phyloP scores from a whole-genome alignment of 768 basidiomycete genomes.

The Collybiopsis confluens region DNA sequence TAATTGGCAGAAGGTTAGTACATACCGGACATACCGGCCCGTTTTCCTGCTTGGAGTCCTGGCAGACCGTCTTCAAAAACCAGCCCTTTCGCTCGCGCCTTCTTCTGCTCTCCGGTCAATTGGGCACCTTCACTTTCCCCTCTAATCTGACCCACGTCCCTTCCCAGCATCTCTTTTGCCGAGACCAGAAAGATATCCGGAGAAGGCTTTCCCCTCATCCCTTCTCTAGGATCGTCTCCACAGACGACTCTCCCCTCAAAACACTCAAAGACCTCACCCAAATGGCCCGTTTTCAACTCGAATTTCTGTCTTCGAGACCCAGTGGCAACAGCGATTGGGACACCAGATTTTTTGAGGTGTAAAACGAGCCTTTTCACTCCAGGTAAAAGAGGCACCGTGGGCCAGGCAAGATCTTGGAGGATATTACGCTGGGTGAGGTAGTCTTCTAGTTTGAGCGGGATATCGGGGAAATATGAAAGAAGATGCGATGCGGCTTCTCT shows the following conservation, averaged over 20 bases:
- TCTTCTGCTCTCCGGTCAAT: conserved; percentile 28
- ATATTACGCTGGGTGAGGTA: conserved; percentile 54
- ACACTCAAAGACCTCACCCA: conserved; percentile 50
- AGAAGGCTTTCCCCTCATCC: conserved; percentile 68
- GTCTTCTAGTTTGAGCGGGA: conserved; percentile 56
- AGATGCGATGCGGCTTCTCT: conserved; percentile 59
- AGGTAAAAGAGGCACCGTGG: conserved; percentile 66
- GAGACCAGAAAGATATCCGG: conserved; percentile 81
- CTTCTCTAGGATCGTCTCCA: conserved; percentile 55
- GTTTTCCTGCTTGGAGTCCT: conserved; percentile 75
- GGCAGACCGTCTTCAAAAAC: conserved; percentile 81
- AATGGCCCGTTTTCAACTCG: conserved; percentile 61
- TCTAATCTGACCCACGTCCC: conserved; percentile 45
- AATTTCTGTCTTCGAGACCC: conserved; percentile 66
- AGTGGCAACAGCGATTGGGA: conserved; percentile 83
- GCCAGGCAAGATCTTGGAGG: conserved; percentile 65
- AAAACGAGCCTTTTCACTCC: conserved; percentile 65
- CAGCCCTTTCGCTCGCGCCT: conserved; percentile 58
- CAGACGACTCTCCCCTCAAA: conserved; percentile 70
- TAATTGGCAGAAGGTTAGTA: neutral
- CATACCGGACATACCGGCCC: conserved; percentile 84
- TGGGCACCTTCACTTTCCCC: conserved; percentile 26
- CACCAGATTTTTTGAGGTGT: conserved; percentile 61
- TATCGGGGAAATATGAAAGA: conserved; percentile 73
- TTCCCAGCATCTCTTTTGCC: conserved; percentile 54